phyloP scores from a whole-genome alignment of 2,329 filamentous ascomycete species.

The Microcyclospora pomicola region DNA sequence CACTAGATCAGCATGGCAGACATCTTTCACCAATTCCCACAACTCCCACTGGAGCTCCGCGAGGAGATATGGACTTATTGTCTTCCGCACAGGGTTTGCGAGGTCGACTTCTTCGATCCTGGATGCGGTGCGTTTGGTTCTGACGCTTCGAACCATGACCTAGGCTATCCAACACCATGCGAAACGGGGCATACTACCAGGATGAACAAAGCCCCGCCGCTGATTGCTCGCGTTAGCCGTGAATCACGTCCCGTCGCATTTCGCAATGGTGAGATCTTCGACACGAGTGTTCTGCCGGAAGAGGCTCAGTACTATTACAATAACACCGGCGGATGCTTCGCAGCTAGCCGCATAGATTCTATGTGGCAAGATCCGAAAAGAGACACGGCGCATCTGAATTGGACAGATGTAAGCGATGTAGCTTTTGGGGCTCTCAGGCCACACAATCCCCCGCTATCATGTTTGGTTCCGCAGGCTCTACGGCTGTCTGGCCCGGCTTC shows the following conservation, averaged over 20 bases:
- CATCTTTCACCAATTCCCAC: conserved; percentile 3
- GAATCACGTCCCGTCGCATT: conserved; percentile 5
- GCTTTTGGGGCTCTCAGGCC: too few relatives aligned
- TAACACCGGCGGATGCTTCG: too few relatives aligned
- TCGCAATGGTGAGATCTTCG: neutral
- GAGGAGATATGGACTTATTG: conserved; percentile 7
- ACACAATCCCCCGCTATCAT: too few relatives aligned
- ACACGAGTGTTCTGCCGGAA: too few relatives aligned
- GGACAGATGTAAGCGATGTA: too few relatives aligned
- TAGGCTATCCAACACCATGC: conserved; percentile 1
- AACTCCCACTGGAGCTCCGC: conserved; percentile 6
- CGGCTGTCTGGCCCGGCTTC: too few relatives aligned
- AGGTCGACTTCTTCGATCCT: conserved; percentile 2
- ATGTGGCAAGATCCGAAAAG: too few relatives aligned
- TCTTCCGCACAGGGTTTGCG: conserved; percentile 5
- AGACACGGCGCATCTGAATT: too few relatives aligned
- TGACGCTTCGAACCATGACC: neutral
- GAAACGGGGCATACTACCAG: neutral
- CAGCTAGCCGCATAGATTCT: too few relatives aligned
- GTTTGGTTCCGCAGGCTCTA: too few relatives aligned
- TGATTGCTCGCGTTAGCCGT: conserved; percentile 4
- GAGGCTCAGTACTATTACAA: too few relatives aligned
- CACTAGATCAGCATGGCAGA: too few relatives aligned
- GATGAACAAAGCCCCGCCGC: conserved; percentile 3
- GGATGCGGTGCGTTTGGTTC: neutral